phyloP scores from a whole-genome alignment of 1,284 basidiomycete species.

The Melampsora abietis-canadensis region DNA sequence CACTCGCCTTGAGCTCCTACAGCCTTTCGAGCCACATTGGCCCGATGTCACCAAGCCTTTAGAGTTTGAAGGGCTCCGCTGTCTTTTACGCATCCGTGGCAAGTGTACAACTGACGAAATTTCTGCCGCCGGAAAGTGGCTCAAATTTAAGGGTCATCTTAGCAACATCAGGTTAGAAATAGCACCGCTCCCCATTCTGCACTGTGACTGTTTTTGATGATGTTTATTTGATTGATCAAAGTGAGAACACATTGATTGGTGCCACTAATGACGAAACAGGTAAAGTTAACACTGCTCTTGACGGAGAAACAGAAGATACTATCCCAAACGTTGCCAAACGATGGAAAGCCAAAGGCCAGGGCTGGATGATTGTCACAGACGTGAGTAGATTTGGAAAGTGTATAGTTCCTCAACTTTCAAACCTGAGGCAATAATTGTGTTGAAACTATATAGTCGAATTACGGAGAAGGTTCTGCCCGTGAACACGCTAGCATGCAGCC shows the following conservation, averaged over 20 bases:
- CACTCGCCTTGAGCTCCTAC: conserved; percentile 78
- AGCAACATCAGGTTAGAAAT: conserved; percentile 48
- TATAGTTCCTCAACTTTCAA: neutral
- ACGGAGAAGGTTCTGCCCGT: conserved; percentile 95
- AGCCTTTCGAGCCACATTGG: conserved; percentile 83
- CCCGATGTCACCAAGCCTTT: conserved; percentile 60
- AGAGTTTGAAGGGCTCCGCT: conserved; percentile 68
- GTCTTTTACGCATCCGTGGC: conserved; percentile 84
- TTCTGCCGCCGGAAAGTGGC: conserved; percentile 91
- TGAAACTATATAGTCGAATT: conserved; percentile 56
- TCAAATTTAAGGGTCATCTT: conserved; percentile 79
- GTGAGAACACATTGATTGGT: conserved; percentile 54
- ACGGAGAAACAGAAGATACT: conserved; percentile 66
- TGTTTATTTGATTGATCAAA: conserved; percentile 10
- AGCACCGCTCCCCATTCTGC: neutral
- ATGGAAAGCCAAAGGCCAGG: conserved; percentile 73
- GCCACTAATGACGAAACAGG: conserved; percentile 90
- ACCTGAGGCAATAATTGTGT: neutral
- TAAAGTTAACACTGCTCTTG: conserved; percentile 81
- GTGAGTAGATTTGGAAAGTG: conserved; percentile 43
- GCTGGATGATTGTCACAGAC: conserved; percentile 93
- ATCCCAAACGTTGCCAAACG: conserved; percentile 85
- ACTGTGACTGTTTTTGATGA: neutral
- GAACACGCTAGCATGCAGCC: conserved; percentile 98
- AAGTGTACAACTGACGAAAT: conserved; percentile 99